These are phyloP conservation scores for Tolypocladium cylindrosporum DNA, from an alignment of 2,329 filamentous ascomycete genomes.

Conservation along the genomic window DNA sequence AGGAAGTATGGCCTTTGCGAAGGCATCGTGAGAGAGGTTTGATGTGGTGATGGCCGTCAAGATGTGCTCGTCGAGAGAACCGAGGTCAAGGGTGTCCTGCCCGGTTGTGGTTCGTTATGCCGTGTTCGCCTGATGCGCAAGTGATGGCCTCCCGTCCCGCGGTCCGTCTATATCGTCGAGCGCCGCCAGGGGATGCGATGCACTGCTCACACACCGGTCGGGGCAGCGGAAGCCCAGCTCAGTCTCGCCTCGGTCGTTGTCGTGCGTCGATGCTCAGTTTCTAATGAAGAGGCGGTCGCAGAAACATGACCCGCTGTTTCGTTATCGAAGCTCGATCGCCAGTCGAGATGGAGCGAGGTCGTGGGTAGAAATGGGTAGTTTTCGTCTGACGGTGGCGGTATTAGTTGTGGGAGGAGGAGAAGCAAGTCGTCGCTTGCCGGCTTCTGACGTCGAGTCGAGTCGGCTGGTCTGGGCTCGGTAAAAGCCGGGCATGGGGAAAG, in stretches of 20 bases:
- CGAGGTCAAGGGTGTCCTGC: neutral
- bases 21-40: constrained; percentile 25
- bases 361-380: neutral
- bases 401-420: neutral
- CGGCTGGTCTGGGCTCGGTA: constrained; percentile 8
- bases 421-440: neutral
- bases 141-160: neutral
- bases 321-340: neutral
- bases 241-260: neutral
- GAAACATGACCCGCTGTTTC: neutral
- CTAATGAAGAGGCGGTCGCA: neutral
- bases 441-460: neutral
- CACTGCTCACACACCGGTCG: neutral
- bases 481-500: constrained; percentile 10
- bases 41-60: neutral
- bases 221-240: neutral
- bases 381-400: neutral
- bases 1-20: constrained; percentile 47
- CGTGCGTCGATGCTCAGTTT: neutral
- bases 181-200: neutral
- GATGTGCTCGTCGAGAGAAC: neutral
- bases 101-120: neutral
- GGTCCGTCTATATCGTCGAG: neutral
- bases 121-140: neutral
- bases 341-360: neutral